Evolutionary conservation across 2,329 filamentous ascomycete genomes (phyloP).

Genomic region (Xylaria sp.): DNA sequence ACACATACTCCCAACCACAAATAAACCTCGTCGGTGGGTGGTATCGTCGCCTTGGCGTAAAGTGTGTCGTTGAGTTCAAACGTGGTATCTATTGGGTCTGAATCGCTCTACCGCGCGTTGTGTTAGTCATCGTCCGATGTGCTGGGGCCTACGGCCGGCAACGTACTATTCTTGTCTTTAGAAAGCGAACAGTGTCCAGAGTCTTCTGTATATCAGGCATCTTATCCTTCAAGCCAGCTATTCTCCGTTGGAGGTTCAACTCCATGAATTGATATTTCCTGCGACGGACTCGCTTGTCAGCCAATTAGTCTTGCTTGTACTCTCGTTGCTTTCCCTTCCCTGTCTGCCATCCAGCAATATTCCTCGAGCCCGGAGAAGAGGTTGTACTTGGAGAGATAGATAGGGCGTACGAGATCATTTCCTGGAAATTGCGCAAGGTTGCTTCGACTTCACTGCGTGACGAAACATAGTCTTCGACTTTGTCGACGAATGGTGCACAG

Average conservation of each 20-base stretch:
- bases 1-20: conserved; percentile 88
- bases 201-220: conserved; percentile 98
- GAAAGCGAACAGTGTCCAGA: conserved; percentile 84
- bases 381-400: conserved; percentile 18
- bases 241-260: conserved; percentile 84
- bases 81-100: conserved; percentile 82
- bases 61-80: conserved; percentile 98
- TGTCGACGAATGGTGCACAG: conserved; percentile 83
- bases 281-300: conserved; percentile 31
- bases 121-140: not conserved
- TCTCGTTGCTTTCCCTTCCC: not conserved
- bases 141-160: not conserved
- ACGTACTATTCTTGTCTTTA: conserved; percentile 74
- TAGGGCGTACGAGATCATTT: conserved; percentile 83
- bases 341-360: not conserved
- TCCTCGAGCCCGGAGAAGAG: not conserved
- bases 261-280: conserved; percentile 99
- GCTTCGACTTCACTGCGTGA: conserved; percentile 79
- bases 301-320: not conserved
- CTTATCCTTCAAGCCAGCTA: conserved; percentile 85
- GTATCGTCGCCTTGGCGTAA: conserved; percentile 84
- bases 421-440: conserved; percentile 83
- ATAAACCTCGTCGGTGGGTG: conserved; percentile 88
- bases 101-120: conserved; percentile 48
- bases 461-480: conserved; percentile 85